Base-by-base conservation (phyloP, 202 grass and related monocot species). In the Schoenoplectus tabernaemontani region DNA sequence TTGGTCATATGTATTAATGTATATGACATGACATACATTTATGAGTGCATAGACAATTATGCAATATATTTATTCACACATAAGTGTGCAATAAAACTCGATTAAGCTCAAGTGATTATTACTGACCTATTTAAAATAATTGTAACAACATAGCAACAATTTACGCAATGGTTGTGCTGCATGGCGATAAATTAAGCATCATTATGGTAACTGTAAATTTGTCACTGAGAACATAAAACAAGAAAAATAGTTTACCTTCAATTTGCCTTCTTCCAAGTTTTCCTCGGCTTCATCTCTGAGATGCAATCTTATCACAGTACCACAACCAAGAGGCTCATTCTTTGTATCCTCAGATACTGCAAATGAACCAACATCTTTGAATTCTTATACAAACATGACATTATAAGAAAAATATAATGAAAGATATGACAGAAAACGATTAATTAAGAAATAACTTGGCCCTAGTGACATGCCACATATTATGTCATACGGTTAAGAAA, bases 291-390 rank as follows among this genome's bases (percentile, higher is more conserved):
- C 95, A 53, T 97, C 95, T 7, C 87, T 87, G 24, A 97, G 84
- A 89, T 97, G 95, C 22, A 97, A 67, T 83, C 73, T 94, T 82
- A 97, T 97, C 84, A 94, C 95, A 62, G 95, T 98, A 88, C 95
- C 95, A 79, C 95, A 89, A 38, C 89, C 95, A 38, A 98, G 84
- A 2, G 95, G 95, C 64, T 94, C 91, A 20, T 98, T 94, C 89
- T 92, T 91, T 79, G 87, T 89, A 86, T 98, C 95, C 84, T 98
- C 95, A 1, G 95, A 98, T 78, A 98, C 86, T 46, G 95, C 95
- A 8, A 98, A 98, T 47, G 95, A 84, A 60, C 95, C 95, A 82
- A 94, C 95, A 82, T 89, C 95, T 64, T 89, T 98, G 39, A 91
- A 98, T 79, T 98, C 91, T 91, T 89, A 98, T 17, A 98, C 91